Evolutionary conservation across 257 asterid genomes (phyloP).

Genomic region (Nicotiana obtusifolia): DNA sequence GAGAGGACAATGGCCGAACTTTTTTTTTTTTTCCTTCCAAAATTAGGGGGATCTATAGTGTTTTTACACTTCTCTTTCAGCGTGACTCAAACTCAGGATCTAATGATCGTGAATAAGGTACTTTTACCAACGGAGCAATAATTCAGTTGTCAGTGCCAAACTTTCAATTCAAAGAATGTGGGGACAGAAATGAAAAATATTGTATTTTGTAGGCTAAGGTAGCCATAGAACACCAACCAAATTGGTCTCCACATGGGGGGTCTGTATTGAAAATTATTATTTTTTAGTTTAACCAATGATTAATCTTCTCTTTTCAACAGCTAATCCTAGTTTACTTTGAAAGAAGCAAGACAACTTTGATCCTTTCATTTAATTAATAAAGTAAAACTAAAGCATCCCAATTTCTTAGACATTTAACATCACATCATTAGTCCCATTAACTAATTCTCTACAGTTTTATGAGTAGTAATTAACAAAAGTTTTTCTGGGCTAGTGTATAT

Average conservation of each 20-base stretch:
- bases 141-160: too few relatives aligned
- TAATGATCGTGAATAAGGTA: too few relatives aligned
- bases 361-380: conserved; percentile 1
- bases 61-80: too few relatives aligned
- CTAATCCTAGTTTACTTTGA: conserved; percentile 5
- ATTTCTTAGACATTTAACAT: conserved; percentile 10
- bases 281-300: background rate
- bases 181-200: background rate
- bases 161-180: conserved; percentile 6
- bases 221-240: conserved; percentile 24
- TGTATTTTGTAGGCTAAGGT: background rate
- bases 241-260: conserved; percentile 40
- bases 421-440: conserved; percentile 14
- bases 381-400: conserved; percentile 11
- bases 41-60: too few relatives aligned
- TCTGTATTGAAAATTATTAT: conserved; percentile 10
- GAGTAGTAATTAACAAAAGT: background rate
- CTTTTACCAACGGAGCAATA: too few relatives aligned
- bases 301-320: conserved; percentile 5
- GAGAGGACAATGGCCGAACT: background rate
- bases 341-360: background rate
- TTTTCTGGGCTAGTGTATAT: background rate
- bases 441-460: conserved; percentile 7
- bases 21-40: too few relatives aligned
- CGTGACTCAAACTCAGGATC: too few relatives aligned